These are phyloP conservation scores for Candida sithepensis DNA, from an alignment of 805 yeast genomes.

Conservation along the genomic window DNA sequence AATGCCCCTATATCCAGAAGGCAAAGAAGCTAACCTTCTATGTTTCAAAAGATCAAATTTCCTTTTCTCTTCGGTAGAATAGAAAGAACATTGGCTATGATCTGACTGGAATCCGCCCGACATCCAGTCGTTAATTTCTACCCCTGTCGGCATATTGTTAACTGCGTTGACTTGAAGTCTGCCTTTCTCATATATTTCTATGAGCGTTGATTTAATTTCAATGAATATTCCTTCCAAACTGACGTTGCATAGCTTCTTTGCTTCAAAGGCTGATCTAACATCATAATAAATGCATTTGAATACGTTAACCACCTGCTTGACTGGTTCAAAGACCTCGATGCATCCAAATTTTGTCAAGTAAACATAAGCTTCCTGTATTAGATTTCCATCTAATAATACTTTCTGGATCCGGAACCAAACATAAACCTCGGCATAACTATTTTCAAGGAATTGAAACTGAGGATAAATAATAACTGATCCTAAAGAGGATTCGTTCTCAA, in stretches of 20 bases:
- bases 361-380: slow-evolving; percentile 16
- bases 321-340: slow-evolving; percentile 12
- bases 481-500: slow-evolving; percentile 9
- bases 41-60: slow-evolving; percentile 22
- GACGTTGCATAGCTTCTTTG: slow-evolving; percentile 16
- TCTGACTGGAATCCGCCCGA: slow-evolving; percentile 10
- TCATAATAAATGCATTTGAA: slow-evolving; percentile 33
- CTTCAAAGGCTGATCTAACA: slow-evolving; percentile 32
- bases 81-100: slow-evolving; percentile 3
- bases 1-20: slow-evolving; percentile 23
- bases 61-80: slow-evolving; percentile 19
- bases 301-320: slow-evolving; percentile 5
- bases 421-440: slow-evolving; percentile 21
- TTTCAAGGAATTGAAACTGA: slow-evolving; percentile 22
- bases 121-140: slow-evolving; percentile 15
- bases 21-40: slow-evolving; percentile 22
- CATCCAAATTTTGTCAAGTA: slow-evolving; percentile 24
- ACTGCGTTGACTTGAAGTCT: background rate
- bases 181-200: slow-evolving; percentile 15
- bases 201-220: slow-evolving; percentile 21
- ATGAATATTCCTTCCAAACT: slow-evolving; percentile 10
- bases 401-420: slow-evolving; percentile 6
- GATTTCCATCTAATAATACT: slow-evolving; percentile 1
- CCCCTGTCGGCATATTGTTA: background rate
- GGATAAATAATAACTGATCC: slow-evolving; percentile 12